Base-by-base conservation (phyloP, 768 basidiomycete genomes). In the Boletus tomentosulus region DNA sequence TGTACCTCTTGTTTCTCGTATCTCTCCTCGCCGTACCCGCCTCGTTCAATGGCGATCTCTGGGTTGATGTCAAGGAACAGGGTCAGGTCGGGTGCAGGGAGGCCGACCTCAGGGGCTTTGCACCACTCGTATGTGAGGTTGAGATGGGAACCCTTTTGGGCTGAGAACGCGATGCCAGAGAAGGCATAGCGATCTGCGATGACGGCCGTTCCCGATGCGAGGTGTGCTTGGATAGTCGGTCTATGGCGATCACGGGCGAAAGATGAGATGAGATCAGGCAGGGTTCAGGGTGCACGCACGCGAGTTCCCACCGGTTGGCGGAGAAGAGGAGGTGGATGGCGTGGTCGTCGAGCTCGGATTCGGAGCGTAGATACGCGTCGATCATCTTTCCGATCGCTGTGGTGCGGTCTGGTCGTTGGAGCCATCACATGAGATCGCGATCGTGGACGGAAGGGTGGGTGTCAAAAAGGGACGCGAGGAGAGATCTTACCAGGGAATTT, bases 111-210 rank as follows among this genome's bases (percentile, higher is more conserved):
- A 5, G 95, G 94, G 1, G 84, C 74, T 46, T 83, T 78, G 67
- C 94, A 96, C 90, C 92, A 99, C 15, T 81, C 77, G 59, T 86
- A 87, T 0, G 86, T 74, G 46, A 96, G 78, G 34, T 76, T 76
- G 37, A 53, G 54, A 10, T 41, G 53, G 22, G 52, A 22, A 3
- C 33, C 30, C 60, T 87, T 86, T 16, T 85, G 76, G 1, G 80
- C 78, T 13, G 86, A 87, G 68, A 98, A 98, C 2, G 92, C 94
- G 58, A 94, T 86, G 0, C 96, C 96, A 3, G 95, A 98, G 72
- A 98, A 98, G 1, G 94, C 91, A 67, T 98, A 99, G 41, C 97
- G 81, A 68, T 98, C 96, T 63, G 90, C 92, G 43, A 99, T 71
- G 64, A 99, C 75, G 0, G 82, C 80, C 4, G 83, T 87, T 0